A percentile compares a stretch with the other conserved stretches of the same genome.
Conservation (phyloP, 495 filamentous ascomycete species). For the Xylaria scruposa region DNA sequence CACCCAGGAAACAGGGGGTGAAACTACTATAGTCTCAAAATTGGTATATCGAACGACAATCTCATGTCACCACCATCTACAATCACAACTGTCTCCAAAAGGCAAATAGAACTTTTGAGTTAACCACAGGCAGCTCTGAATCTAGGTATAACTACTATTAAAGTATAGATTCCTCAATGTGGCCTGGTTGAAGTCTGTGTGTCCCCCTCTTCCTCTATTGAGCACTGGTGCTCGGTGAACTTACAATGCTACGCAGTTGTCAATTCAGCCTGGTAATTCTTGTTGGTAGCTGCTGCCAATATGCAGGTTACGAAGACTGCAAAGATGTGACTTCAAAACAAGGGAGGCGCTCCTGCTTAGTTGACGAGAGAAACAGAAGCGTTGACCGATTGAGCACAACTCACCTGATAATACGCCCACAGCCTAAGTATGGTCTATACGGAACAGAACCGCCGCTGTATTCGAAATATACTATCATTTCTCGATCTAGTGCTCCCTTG, state of each 20-base stretch:
- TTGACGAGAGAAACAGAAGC: neutral
- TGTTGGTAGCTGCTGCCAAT: constrained; percentile 17
- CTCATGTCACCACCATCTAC: constrained; percentile 16
- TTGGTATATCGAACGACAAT: constrained; percentile 25
- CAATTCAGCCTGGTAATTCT: constrained; percentile 3
- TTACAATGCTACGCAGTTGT: neutral
- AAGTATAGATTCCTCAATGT: neutral
- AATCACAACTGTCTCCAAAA: neutral
- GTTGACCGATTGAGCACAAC: neutral
- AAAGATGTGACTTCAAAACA: neutral
- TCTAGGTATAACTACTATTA: neutral
- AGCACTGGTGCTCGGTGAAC: neutral
- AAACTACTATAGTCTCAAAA: constrained; percentile 22
- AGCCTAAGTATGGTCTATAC: neutral
- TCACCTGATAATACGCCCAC: neutral
- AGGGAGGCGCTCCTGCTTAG: constrained; percentile 17
- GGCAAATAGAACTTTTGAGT: neutral
- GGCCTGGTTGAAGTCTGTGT: neutral
- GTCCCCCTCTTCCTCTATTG: neutral
- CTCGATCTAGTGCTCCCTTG: neutral
- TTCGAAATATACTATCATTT: constrained; percentile 17
- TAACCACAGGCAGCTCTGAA: neutral
- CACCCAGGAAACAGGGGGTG: constrained; percentile 18
- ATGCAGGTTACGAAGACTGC: neutral
- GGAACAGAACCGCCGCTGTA: neutral